Conservation (phyloP, 257 asterid genomes). For the Nicotiana benthamiana region DNA sequence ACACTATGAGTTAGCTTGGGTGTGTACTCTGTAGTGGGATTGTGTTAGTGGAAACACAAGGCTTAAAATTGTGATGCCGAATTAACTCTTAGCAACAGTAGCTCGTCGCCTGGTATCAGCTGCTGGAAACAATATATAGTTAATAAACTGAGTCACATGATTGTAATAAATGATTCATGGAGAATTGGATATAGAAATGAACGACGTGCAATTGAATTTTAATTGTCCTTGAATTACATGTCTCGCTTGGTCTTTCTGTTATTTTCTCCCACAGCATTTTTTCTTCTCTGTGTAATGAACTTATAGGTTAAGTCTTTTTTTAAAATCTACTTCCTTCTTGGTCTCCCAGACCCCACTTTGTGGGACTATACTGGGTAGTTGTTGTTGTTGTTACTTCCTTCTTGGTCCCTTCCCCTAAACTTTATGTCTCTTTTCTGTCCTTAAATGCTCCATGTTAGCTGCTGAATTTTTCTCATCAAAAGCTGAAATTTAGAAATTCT, state of each 20-base stretch:
- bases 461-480: background rate
- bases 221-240: background rate
- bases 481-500: background rate
- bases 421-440: background rate
- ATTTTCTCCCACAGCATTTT: background rate
- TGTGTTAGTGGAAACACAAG: background rate
- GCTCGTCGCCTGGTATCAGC: background rate
- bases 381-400: too few relatives aligned
- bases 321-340: background rate
- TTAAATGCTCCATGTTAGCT: background rate
- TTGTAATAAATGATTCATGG: background rate
- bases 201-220: background rate
- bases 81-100: background rate
- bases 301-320: background rate
- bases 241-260: background rate
- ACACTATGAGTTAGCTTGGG: background rate
- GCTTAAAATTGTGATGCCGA: background rate
- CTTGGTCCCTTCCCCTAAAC: background rate
- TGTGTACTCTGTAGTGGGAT: background rate
- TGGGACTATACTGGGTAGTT: too few relatives aligned
- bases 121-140: background rate
- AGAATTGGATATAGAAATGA: background rate
- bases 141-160: background rate
- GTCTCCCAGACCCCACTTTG: too few relatives aligned
- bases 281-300: background rate